Percentiles rank a stretch among this genome's conserved stretches.
Evolutionary conservation across 2,329 filamentous ascomycete species (phyloP).

Genomic region (Sporothrix brasiliensis): DNA sequence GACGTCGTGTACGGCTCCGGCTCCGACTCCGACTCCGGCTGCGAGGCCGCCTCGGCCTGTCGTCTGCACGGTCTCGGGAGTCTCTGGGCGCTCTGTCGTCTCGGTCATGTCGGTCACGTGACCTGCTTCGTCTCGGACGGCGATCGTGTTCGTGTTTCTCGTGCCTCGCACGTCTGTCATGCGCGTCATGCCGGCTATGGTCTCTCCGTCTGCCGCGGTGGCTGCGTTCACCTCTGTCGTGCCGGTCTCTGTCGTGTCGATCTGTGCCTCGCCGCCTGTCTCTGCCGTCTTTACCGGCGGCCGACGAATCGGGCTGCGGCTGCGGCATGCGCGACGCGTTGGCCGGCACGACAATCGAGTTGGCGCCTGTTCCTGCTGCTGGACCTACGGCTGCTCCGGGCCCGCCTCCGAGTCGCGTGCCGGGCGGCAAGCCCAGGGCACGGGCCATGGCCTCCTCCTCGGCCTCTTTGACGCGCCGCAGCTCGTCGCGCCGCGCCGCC

Average conservation of each 20-base stretch:
- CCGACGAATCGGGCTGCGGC: background rate
- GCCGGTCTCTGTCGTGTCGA: background rate
- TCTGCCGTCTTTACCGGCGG: slow-evolving; percentile 52
- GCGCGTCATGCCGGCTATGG: background rate
- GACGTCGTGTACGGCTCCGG: background rate
- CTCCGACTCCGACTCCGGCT: slow-evolving; percentile 27
- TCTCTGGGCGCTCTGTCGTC: background rate
- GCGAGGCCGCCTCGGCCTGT: background rate
- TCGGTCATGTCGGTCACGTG: background rate
- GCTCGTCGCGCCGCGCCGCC: slow-evolving; percentile 72
- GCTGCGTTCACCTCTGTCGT: background rate
- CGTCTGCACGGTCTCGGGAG: too few species aligned
- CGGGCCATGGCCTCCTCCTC: slow-evolving; percentile 88
- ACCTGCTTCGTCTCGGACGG: background rate
- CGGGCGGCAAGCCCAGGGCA: slow-evolving; percentile 70
- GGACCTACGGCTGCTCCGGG: background rate
- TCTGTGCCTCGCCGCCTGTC: slow-evolving; percentile 13
- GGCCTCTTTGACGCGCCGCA: slow-evolving; percentile 80
- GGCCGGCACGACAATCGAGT: slow-evolving; percentile 56
- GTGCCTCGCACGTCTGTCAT: slow-evolving; percentile 31
- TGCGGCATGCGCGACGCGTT: slow-evolving; percentile 4
- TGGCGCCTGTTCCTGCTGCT: slow-evolving; percentile 63
- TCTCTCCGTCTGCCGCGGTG: slow-evolving; percentile 12
- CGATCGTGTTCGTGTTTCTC: slow-evolving; percentile 6
- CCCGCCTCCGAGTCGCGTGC: slow-evolving; percentile 42